These are phyloP conservation scores for Curvularia sp. DNA, from an alignment of 2,329 filamentous ascomycete species.

Conservation along the genomic window DNA sequence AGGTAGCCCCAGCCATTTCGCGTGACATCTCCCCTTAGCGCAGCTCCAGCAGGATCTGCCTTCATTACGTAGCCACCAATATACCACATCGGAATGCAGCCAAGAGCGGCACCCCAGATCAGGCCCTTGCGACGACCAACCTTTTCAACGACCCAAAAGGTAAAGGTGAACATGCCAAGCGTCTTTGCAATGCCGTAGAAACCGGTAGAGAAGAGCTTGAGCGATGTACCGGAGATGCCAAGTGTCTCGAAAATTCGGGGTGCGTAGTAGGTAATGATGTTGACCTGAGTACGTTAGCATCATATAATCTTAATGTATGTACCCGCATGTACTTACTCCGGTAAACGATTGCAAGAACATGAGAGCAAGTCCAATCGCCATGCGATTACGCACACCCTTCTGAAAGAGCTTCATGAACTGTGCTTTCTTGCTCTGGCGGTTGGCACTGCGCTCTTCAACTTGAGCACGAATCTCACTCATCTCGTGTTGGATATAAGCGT, in stretches of 20 bases:
- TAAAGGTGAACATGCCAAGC: slow-evolving; percentile 53
- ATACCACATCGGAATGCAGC: slow-evolving; percentile 60
- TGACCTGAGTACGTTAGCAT: slow-evolving; percentile 30
- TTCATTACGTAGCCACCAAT: slow-evolving; percentile 63
- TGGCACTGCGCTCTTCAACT: slow-evolving; percentile 42
- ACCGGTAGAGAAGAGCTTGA: slow-evolving; percentile 58
- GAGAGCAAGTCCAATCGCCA: slow-evolving; percentile 50
- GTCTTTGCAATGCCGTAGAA: slow-evolving; percentile 57
- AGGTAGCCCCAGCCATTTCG: slow-evolving; percentile 60
- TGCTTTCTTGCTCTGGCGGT: slow-evolving; percentile 37
- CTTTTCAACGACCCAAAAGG: slow-evolving; percentile 51
- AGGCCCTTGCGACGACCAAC: slow-evolving; percentile 53
- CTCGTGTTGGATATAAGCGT: slow-evolving; percentile 58
- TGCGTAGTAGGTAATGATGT: slow-evolving; percentile 50
- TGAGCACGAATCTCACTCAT: slow-evolving; percentile 57
- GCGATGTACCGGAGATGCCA: slow-evolving; percentile 54
- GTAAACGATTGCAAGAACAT: slow-evolving; percentile 51
- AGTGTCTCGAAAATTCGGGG: slow-evolving; percentile 53
- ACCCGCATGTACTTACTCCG: slow-evolving; percentile 29
- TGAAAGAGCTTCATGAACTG: slow-evolving; percentile 50
- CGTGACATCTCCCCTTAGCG: slow-evolving; percentile 52
- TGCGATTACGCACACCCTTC: slow-evolving; percentile 50
- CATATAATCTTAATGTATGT: no score
- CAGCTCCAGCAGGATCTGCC: slow-evolving; percentile 58
- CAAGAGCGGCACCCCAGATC: slow-evolving; percentile 59